Evolutionary conservation across 2,329 filamentous ascomycete species (phyloP), one percentile per base, ranked within the genome.

Genomic region (Teratosphaeriaceae sp.): DNA sequence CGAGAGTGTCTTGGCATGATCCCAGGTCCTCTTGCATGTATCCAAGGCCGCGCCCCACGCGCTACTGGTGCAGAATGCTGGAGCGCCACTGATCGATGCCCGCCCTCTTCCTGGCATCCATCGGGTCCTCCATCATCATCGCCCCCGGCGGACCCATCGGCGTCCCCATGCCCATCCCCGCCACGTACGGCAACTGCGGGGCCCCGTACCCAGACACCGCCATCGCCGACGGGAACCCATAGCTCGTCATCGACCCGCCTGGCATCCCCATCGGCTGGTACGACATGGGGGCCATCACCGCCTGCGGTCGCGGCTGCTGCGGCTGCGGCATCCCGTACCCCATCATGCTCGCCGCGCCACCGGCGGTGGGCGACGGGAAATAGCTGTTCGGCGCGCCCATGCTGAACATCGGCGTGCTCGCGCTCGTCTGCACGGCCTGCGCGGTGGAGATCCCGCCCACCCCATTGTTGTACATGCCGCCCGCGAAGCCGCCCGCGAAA

Each of bases 51-150:
- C n/a, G n/a, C n/a, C n/a, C n/a, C n/a, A n/a, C n/a, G n/a, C n/a
- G n/a, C n/a, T n/a, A n/a, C n/a, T n/a, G n/a, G n/a, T 35, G 31
- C 31, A 21, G 12, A 42, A 71, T 58, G 37, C 64, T 59, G 53
- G 74, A 67, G 55, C 77, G 70, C 78, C 78, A 81, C 24, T 70
- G 73, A 64, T 80, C 75, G 61, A 81, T 79, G 45, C 74, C 65
- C 45, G 73, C 75, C 42, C 74, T 65, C 55, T 78, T 74, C 41
- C 65, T 65, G 3, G 68, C 62, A 55, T 76, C 68, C 56, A 74
- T 63, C n/a, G 58, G 60, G 53, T 60, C 36, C 38, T 51, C 52
- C 29, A 47, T 46, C 31, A 34, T 34, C 31, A 34, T 34, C 31
- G 24, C n/a, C 7, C 31, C 31, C 18, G 3, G 15, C 18, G 18